Evolutionary conservation across 345 rosid species (phyloP), one percentile per base, ranked within the genome.

Genomic region (Populus alba): DNA sequence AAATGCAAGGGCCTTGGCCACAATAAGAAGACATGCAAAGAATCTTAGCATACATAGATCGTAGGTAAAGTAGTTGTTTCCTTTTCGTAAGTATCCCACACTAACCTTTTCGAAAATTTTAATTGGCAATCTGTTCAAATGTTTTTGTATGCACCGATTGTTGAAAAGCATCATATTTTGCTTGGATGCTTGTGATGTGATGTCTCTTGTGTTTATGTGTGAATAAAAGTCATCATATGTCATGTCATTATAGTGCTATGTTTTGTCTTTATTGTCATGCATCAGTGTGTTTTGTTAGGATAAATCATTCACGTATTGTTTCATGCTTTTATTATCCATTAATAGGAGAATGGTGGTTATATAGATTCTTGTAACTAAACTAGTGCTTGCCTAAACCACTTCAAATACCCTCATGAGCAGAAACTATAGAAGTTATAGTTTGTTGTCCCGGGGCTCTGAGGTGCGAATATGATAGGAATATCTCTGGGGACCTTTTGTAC

Each of bases 1-100:
- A 89, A 87, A 84, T 95, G 99, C 91, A 95, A 95, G 87, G 97
- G 99, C 35, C 87, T 93, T 67, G 99, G 98, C 73, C 99, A 95
- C 84, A 95, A 95, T 82, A 93, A 93, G 87, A 91, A 90, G 82
- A 95, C 98, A 3, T 95, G 98, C 92, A 91, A 85, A 88, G 90
- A 79, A 73, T 67, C 85, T 41, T 83, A 85, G 88, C 47, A 7
- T 76, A 33, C 63, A 22, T 53, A 53, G 62, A 47, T 77, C 45
- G 80, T 62, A 71, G 79, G 81, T 77, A 51, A 76, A 70, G 82
- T 82, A 85, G 81, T 75, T 68, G 82, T 29, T 43, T 72, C 49
- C 37, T 78, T 75, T 80, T 82, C 51, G 31, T 51, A 75, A 49
- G 17, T 82, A 71, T 81, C 43, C 51, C 74, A 31, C 77, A 41